Base-by-base conservation (phyloP, 495 filamentous ascomycete genomes). In the Lasiosphaeria ovina region DNA sequence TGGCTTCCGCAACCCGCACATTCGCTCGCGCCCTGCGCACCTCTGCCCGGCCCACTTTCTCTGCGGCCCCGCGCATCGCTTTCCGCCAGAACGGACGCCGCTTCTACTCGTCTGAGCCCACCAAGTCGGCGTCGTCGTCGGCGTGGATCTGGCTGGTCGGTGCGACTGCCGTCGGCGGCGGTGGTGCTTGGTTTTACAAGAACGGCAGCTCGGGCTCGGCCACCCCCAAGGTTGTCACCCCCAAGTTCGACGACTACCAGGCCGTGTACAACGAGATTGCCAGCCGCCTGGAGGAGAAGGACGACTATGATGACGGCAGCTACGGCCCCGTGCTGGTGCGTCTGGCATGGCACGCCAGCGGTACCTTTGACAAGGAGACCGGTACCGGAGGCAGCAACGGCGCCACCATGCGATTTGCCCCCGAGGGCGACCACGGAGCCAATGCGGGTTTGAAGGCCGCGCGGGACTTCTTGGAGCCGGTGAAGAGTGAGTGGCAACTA, bases 391-490 rank as follows among this genome's bases (percentile, higher is more conserved):
- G 94, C 61, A 92, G 88, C 77, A 96, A 98, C 74, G 94, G 94
- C 62, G 92, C 94, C 57, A 98, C 94, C 66, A 98, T 98, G 94
- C 86, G 94, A 74, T 98, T 98, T 76, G 81, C 87, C 45, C 94
- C 94, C 44, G 94, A 97, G 80, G 82, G 84, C 47, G 89, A 88
- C 72, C 94, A 98, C 77, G 93, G 92, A 64, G 94, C 93, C 74
- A 97, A 97, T 66, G 91, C 93, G 55, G 94, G 94, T 65, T 82
- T 98, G 67, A 88, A 89, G 75, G 77, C 82, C 61, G 94, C 93
- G 62, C 88, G 93, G 44, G 90, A 96, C 79, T 95, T 97, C 83
- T 80, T 97, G 33, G 90, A 96, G 77, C 89, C 91, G 62, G 79
- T 97, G 68, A 94, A 97, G 79, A 79, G 85, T 86, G 73, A 74